Base-by-base conservation (phyloP, 805 yeast genomes). In the Myxozyma neotropica region DNA sequence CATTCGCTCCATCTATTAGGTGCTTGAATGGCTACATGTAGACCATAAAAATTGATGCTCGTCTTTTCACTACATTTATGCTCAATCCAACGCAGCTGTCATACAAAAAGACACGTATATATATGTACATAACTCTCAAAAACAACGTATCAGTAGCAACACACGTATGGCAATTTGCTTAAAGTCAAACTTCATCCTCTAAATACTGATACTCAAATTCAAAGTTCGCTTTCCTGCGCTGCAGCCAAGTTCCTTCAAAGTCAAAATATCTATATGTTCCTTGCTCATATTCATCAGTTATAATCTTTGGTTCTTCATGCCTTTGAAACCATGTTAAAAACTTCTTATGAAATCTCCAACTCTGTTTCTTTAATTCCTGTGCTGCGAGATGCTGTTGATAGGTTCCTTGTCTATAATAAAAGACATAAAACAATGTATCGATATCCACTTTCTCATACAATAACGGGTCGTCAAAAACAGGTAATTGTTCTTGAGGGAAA, bases 371-470 rank as follows among this genome's bases (percentile, higher is more conserved):
- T 61, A 93, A 79, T 75, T 93, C 97, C 67, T 83, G 81, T 1
- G 97, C 95, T 3, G 97, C 88, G 57, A 85, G 75, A 63, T 82
- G 80, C 72, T 88, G 94, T 62, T 85, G 83, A 68, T 86, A 86
- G 17, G 86, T 79, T 27, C 87, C 89, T 67, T 83, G 88, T 55
- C 85, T 82, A 73, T 91, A 94, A 76, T 94, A 94, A 75, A 94
- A 94, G 52, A 93, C 88, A 78, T 89, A 94, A 67, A 93, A 92
- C 66, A 94, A 75, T 1, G 98, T 93, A 70, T 91, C 97, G 33
- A 85, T 78, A 69, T 90, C 96, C 68, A 93, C 82, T 68, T 87
- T 89, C 27, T 81, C 77, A 74, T 89, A 78, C 43, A 88, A 73
- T 54, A 78, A 77, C 15, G 84, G 78, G 63, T 85, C 83, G 52